phyloP scores from a whole-genome alignment of 1,284 basidiomycete species.

The Ustilago bromivora region DNA sequence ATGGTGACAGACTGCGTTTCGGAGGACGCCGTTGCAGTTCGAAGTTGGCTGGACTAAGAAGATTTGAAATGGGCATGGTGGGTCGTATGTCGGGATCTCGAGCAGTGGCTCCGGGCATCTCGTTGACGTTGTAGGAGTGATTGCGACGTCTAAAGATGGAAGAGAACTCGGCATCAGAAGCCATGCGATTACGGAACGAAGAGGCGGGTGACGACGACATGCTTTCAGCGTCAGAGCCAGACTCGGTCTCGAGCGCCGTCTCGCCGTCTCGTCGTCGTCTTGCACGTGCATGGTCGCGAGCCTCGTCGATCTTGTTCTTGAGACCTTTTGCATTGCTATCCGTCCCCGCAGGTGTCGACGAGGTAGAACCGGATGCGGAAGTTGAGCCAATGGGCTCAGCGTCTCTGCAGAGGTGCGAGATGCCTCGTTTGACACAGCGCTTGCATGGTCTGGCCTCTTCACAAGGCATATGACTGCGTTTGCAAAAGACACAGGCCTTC shows the following conservation, averaged over 20 bases:
- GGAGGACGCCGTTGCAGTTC: conserved; percentile 18
- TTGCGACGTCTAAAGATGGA: background rate
- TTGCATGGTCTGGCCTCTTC: conserved; percentile 46
- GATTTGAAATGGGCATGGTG: conserved; percentile 38
- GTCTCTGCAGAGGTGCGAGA: conserved; percentile 48
- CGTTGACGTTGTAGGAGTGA: conserved; percentile 18
- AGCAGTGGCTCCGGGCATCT: conserved; percentile 32
- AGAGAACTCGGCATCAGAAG: conserved; percentile 5
- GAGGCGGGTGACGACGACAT: conserved; percentile 26
- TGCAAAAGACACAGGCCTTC: conserved; percentile 54
- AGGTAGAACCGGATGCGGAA: conserved; percentile 5
- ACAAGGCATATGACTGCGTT: conserved; percentile 55
- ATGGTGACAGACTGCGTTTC: conserved; percentile 7
- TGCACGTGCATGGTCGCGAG: conserved; percentile 18
- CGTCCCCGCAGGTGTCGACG: background rate
- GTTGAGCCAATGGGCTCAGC: conserved; percentile 36
- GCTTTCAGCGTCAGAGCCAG: conserved; percentile 29
- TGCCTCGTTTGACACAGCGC: conserved; percentile 50
- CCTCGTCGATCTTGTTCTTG: conserved; percentile 23
- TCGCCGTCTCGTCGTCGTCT: conserved; percentile 13
- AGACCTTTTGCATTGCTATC: conserved; percentile 10
- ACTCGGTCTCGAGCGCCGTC: conserved; percentile 17
- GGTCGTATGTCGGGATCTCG: conserved; percentile 37
- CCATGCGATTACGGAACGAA: conserved; percentile 15
- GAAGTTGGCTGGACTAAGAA: conserved; percentile 20